phyloP scores from a whole-genome alignment of 2,329 filamentous ascomycete genomes.

The Aspergillus nomiae region DNA sequence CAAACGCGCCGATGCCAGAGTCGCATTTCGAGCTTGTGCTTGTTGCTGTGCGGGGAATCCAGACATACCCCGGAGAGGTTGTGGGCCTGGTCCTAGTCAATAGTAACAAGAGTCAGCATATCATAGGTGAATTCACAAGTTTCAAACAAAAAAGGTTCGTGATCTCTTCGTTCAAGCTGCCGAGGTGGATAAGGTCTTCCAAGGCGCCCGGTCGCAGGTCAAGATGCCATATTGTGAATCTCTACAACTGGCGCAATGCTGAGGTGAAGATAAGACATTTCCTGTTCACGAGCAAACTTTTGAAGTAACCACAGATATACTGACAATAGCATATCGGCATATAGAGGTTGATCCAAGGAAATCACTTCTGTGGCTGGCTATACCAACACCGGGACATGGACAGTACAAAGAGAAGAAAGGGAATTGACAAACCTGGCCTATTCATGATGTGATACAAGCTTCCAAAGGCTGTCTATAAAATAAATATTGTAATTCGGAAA shows the following conservation, averaged over 20 bases:
- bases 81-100: constrained; percentile 49
- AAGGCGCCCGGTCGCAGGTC: constrained; percentile 22
- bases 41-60: constrained; percentile 57
- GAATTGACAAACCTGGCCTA: constrained; percentile 50
- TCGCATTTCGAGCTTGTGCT: constrained; percentile 48
- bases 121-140: neutral
- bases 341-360: neutral
- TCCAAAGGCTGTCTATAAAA: constrained; percentile 17
- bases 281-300: constrained; percentile 7
- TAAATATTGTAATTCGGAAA: constrained; percentile 8
- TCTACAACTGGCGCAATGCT: constrained; percentile 24
- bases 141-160: neutral
- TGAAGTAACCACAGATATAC: neutral
- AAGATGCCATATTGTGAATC: constrained; percentile 17
- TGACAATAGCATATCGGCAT: too few species aligned
- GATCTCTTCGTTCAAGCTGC: too few species aligned
- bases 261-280: constrained; percentile 1
- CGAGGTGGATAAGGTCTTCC: neutral
- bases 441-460: constrained; percentile 43
- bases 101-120: constrained; percentile 17
- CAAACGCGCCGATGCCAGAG: constrained; percentile 51
- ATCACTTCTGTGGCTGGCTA: constrained; percentile 7
- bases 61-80: constrained; percentile 56
- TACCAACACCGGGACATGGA: constrained; percentile 18
- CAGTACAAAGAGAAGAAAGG: constrained; percentile 25